Percentiles rank a stretch among this genome's conserved stretches.
Evolutionary conservation across 2,329 filamentous ascomycete species (phyloP).

Genomic region (Fusarium drepaniforme): DNA sequence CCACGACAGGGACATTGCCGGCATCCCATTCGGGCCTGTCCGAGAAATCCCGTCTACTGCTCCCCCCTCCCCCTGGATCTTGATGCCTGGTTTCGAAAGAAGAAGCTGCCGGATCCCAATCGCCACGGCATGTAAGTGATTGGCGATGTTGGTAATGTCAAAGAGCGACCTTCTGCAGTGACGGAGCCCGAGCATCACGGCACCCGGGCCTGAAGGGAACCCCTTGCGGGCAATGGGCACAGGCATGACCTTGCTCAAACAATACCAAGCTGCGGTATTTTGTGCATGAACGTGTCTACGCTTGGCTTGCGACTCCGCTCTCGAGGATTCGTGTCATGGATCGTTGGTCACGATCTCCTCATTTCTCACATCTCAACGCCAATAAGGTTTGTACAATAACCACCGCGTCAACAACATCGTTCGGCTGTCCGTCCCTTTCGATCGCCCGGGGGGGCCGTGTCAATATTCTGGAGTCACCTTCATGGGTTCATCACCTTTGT

Average conservation of each 20-base stretch:
- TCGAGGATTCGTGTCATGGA: slow-evolving; percentile 23
- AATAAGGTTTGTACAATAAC: slow-evolving; percentile 22
- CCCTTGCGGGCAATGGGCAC: slow-evolving; percentile 10
- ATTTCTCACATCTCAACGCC: slow-evolving; percentile 21
- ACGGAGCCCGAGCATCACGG: slow-evolving; percentile 12
- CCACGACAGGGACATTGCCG: slow-evolving; percentile 9
- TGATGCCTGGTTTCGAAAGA: neutral
- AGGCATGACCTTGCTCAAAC: slow-evolving; percentile 31
- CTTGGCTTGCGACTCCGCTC: slow-evolving; percentile 34
- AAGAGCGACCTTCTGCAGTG: neutral
- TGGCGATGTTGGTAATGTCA: neutral
- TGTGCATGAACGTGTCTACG: slow-evolving; percentile 30
- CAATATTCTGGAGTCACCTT: neutral
- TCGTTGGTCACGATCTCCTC: slow-evolving; percentile 38
- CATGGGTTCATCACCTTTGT: neutral
- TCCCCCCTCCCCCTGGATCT: neutral
- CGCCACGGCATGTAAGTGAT: slow-evolving; percentile 5
- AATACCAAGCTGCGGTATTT: slow-evolving; percentile 38
- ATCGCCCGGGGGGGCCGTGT: neutral
- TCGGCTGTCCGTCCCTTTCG: slow-evolving; percentile 2
- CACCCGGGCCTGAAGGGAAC: slow-evolving; percentile 14
- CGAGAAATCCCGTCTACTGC: slow-evolving; percentile 5
- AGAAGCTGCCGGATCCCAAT: neutral
- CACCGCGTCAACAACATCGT: slow-evolving; percentile 2
- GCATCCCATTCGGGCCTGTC: slow-evolving; percentile 9